Percentiles rank a stretch among this genome's conserved stretches.
Evolutionary conservation across 495 filamentous ascomycete genomes (phyloP).

Genomic region (Penicillium turbatum): DNA sequence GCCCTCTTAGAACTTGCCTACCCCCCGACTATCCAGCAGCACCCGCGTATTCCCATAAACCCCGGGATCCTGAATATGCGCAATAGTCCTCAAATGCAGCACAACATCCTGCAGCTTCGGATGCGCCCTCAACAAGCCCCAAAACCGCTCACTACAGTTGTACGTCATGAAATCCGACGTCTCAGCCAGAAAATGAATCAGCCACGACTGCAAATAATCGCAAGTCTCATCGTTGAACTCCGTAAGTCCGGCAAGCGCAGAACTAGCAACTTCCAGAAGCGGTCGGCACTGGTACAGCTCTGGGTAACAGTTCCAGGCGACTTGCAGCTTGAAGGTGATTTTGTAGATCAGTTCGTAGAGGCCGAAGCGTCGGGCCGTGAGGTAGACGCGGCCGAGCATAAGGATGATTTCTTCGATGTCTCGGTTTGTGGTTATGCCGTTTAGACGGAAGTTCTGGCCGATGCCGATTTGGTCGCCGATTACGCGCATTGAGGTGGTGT

Average conservation of each 20-base stretch:
- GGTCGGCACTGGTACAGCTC: constrained; percentile 9
- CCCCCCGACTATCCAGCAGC: constrained; percentile 12
- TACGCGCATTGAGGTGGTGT: background rate
- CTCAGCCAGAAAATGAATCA: constrained; percentile 19
- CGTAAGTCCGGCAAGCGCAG: background rate
- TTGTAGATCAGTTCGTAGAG: constrained; percentile 2
- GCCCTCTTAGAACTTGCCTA: background rate
- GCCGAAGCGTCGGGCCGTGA: background rate
- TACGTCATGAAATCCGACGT: constrained; percentile 7
- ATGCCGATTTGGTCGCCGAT: constrained; percentile 1
- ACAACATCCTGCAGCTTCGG: constrained; percentile 3
- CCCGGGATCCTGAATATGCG: background rate
- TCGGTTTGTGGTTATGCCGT: background rate
- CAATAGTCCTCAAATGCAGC: background rate
- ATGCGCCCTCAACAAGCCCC: background rate
- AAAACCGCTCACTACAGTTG: constrained; percentile 3
- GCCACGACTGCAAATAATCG: constrained; percentile 20
- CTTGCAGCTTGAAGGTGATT: constrained; percentile 20
- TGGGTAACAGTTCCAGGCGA: constrained; percentile 24
- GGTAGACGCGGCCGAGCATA: constrained; percentile 13
- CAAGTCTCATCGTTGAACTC: background rate
- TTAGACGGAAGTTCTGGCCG: background rate
- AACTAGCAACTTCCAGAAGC: constrained; percentile 1
- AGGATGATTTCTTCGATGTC: constrained; percentile 5
- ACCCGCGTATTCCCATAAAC: constrained; percentile 4